A percentile compares a stretch with the other conserved stretches of the same genome.
phyloP scores from a whole-genome alignment of 495 filamentous ascomycete genomes.

The Penicillium riverlandense region DNA sequence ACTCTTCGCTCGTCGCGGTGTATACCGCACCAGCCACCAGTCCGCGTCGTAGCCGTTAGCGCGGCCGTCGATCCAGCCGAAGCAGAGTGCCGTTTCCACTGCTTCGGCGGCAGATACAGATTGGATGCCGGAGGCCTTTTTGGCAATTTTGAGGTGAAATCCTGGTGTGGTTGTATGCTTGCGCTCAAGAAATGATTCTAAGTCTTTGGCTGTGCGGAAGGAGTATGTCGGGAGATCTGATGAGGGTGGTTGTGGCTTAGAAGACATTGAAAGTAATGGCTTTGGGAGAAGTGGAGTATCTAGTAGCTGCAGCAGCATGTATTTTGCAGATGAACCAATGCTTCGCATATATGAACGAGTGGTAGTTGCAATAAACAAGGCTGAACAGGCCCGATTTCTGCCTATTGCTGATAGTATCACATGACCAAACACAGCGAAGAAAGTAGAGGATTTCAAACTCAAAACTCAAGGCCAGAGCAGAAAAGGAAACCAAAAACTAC shows the following conservation, averaged over 20 bases:
- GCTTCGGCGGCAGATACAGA: conserved; percentile 47
- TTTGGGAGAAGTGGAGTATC: too few relatives aligned
- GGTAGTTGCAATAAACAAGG: too few relatives aligned
- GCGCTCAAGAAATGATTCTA: conserved; percentile 39
- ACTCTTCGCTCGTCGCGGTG: conserved; percentile 45
- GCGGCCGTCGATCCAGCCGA: conserved; percentile 56
- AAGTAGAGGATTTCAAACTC: too few relatives aligned
- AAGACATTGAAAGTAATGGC: too few relatives aligned
- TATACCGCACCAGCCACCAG: conserved; percentile 45
- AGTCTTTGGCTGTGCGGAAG: conserved; percentile 26
- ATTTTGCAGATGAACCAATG: too few relatives aligned
- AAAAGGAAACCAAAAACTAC: too few relatives aligned
- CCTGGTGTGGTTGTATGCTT: conserved; percentile 27
- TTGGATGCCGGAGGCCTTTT: conserved; percentile 34
- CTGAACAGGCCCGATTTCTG: too few relatives aligned
- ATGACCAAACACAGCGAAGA: too few relatives aligned
- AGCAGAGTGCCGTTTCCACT: conserved; percentile 48
- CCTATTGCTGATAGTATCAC: too few relatives aligned
- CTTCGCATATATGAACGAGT: too few relatives aligned
- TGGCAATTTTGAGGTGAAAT: conserved; percentile 48
- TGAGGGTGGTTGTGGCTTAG: conserved; percentile 8
- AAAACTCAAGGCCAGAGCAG: too few relatives aligned
- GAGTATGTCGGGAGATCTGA: conserved; percentile 25
- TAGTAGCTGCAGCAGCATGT: too few relatives aligned
- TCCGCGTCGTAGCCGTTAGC: conserved; percentile 29